phyloP scores from a whole-genome alignment of 148 eudicot genomes.

The Cornus suecica region DNA sequence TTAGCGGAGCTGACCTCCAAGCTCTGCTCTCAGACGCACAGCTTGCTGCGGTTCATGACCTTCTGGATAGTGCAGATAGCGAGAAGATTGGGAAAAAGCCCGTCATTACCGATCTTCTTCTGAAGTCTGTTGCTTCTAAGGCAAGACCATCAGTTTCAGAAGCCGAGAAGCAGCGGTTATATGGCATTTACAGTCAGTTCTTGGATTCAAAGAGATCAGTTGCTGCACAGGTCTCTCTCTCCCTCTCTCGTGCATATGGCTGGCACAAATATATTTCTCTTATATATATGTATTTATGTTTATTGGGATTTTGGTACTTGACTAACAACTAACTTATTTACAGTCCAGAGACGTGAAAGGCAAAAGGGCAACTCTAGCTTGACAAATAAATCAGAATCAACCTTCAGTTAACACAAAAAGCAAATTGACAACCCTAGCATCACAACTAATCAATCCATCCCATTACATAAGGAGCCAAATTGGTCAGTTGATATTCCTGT shows the following conservation, averaged over 20 bases:
- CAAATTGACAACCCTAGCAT: not conserved
- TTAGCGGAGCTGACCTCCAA: constrained; percentile 99
- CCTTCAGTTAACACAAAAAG: not conserved
- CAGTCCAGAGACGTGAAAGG: constrained; percentile 95
- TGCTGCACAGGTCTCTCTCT: constrained; percentile 70
- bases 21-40: constrained; percentile 97
- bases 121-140: constrained; percentile 64
- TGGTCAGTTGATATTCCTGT: not conserved
- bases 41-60: constrained; percentile 86
- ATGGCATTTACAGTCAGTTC: constrained; percentile 75
- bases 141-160: constrained; percentile 87
- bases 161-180: constrained; percentile 72
- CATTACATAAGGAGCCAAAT: too few relatives aligned
- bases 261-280: not conserved
- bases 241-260: constrained; percentile 4
- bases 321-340: constrained; percentile 18
- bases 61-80: constrained; percentile 47
- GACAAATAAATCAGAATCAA: constrained; percentile 11
- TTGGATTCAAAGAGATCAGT: constrained; percentile 76
- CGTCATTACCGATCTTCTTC: constrained; percentile 52
- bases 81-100: constrained; percentile 45
- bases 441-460: too few relatives aligned
- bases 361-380: constrained; percentile 88
- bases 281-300: not conserved
- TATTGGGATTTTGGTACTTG: not conserved